Conservation (phyloP, 495 filamentous ascomycete genomes). For the Rhizodiscina lignyota region DNA sequence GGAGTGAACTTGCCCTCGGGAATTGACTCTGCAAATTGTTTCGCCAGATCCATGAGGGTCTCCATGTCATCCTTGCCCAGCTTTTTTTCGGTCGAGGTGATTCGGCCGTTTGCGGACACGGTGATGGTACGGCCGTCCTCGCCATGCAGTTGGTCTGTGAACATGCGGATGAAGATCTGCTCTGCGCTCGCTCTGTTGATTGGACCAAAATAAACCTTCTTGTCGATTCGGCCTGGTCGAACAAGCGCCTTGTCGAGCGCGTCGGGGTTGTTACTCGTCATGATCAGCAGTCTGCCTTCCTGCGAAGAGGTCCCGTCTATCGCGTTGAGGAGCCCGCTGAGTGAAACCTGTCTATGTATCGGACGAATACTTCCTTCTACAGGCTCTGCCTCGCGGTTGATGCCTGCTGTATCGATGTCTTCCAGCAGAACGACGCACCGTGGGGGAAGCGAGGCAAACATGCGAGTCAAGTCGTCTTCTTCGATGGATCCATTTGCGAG, state of each 20-base stretch:
- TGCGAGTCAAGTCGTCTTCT: slow-evolving; percentile 51
- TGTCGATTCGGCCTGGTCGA: slow-evolving; percentile 59
- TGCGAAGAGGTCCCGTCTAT: slow-evolving; percentile 72
- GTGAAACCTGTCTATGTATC: no score
- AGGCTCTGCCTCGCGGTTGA: no score
- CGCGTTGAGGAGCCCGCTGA: slow-evolving; percentile 67
- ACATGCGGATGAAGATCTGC: slow-evolving; percentile 15
- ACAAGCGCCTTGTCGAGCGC: slow-evolving; percentile 59
- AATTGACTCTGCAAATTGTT: slow-evolving; percentile 41
- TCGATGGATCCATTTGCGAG: slow-evolving; percentile 23
- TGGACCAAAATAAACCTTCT: slow-evolving; percentile 54
- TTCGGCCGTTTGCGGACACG: no score
- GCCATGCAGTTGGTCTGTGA: slow-evolving; percentile 3
- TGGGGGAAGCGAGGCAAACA: slow-evolving; percentile 53
- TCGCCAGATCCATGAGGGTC: slow-evolving; percentile 28
- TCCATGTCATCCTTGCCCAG: slow-evolving; percentile 1
- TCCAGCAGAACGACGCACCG: slow-evolving; percentile 59
- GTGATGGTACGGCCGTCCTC: no score
- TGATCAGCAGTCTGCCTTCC: slow-evolving; percentile 65
- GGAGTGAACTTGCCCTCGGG: slow-evolving; percentile 51
- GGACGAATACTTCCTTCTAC: no score
- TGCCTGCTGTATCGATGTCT: slow-evolving; percentile 49
- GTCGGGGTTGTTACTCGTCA: slow-evolving; percentile 72
- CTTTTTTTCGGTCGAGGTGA: slow-evolving; percentile 1
- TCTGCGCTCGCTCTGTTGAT: slow-evolving; percentile 5